Conservation (phyloP, 1,284 basidiomycete species). For the Phenoliferia sp. region DNA sequence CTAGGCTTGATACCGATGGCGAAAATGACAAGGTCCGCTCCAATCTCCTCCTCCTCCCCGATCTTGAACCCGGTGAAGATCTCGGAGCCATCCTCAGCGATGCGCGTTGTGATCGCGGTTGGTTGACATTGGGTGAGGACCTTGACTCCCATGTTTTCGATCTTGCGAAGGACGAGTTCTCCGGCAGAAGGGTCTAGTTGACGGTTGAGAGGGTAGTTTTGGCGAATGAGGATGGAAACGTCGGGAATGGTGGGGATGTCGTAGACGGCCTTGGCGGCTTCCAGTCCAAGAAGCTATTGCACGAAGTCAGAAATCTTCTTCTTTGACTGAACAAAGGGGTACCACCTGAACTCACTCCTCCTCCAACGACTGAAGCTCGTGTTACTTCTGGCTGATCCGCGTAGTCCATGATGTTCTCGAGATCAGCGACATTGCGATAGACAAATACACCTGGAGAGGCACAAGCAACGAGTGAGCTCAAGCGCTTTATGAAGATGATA, state of each 20-base stretch:
- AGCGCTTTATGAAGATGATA: too few relatives aligned
- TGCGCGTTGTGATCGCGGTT: conserved; percentile 45
- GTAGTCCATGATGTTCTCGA: conserved; percentile 59
- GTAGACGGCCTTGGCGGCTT: conserved; percentile 67
- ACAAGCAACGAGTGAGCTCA: not conserved
- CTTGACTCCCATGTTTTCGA: conserved; percentile 61
- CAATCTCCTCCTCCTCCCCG: conserved; percentile 47
- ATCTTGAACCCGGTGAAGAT: conserved; percentile 52
- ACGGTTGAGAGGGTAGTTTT: conserved; percentile 59
- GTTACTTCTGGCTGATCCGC: conserved; percentile 49
- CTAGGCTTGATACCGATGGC: conserved; percentile 66
- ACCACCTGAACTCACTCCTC: conserved; percentile 44
- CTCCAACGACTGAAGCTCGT: conserved; percentile 60
- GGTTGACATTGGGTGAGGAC: conserved; percentile 56
- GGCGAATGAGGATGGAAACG: conserved; percentile 58
- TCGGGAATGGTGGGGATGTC: conserved; percentile 53
- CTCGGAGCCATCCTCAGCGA: conserved; percentile 42
- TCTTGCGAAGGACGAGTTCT: conserved; percentile 62
- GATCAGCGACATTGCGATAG: conserved; percentile 65
- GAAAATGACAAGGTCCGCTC: conserved; percentile 56
- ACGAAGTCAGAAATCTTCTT: not conserved
- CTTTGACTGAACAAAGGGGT: not conserved
- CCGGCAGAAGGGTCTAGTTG: conserved; percentile 67
- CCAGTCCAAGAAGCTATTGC: conserved; percentile 56
- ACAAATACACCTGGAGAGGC: conserved; percentile 51